Evolutionary conservation across 257 asterid species (phyloP).

Genomic region (Linderniella brevidens): DNA sequence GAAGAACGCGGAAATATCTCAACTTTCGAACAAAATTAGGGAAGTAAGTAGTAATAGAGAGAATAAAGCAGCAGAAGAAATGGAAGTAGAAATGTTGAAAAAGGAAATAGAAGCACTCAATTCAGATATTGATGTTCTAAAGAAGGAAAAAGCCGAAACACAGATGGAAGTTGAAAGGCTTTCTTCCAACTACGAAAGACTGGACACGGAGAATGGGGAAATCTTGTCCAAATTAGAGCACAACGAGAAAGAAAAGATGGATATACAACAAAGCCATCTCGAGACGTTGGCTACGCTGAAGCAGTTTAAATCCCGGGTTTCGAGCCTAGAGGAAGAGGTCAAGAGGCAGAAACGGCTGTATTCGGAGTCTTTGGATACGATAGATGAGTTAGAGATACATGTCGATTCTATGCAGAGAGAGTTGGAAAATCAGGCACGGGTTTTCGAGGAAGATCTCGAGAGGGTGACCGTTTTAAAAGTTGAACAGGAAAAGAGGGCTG

Average conservation of each 20-base stretch:
- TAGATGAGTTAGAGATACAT: constrained; percentile 38
- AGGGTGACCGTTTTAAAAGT: constrained; percentile 30
- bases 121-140: constrained; percentile 47
- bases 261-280: constrained; percentile 28
- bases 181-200: constrained; percentile 27
- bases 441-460: constrained; percentile 42
- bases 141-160: constrained; percentile 41
- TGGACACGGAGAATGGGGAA: constrained; percentile 36
- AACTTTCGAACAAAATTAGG: constrained; percentile 40
- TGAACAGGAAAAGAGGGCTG: constrained; percentile 68
- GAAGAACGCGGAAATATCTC: constrained; percentile 45
- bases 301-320: constrained; percentile 37
- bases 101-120: constrained; percentile 27
- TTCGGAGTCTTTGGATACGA: constrained; percentile 32
- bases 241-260: constrained; percentile 27
- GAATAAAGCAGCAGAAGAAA: constrained; percentile 20
- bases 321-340: constrained; percentile 38
- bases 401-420: constrained; percentile 54
- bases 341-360: constrained; percentile 30
- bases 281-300: constrained; percentile 35
- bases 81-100: constrained; percentile 37
- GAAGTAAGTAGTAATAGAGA: constrained; percentile 16
- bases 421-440: constrained; percentile 39
- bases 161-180: constrained; percentile 31
- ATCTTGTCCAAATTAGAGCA: constrained; percentile 30